Percentiles rank a stretch among this genome's conserved stretches.
phyloP scores from a whole-genome alignment of 106 monocot species.

The Apostasia shenzhenica region DNA sequence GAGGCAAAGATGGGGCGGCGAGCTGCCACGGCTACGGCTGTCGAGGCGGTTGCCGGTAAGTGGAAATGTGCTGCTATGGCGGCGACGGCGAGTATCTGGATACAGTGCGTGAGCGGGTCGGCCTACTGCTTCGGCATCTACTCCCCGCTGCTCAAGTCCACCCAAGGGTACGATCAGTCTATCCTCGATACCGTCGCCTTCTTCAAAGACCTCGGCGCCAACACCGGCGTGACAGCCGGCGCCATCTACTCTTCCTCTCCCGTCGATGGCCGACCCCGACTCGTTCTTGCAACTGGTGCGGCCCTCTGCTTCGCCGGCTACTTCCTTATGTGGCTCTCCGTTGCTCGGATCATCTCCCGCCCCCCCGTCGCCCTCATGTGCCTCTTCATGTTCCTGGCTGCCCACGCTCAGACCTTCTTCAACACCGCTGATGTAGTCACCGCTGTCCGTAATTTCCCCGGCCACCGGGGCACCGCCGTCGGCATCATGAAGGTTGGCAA shows the following conservation, averaged over 20 bases:
- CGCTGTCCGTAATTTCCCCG: slow-evolving; percentile 13
- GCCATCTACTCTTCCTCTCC: slow-evolving; percentile 23
- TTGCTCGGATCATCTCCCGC: slow-evolving; percentile 30
- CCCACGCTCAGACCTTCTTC: slow-evolving; percentile 70
- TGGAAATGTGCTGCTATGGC: slow-evolving; percentile 24
- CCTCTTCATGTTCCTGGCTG: slow-evolving; percentile 71
- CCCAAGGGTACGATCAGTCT: slow-evolving; percentile 23
- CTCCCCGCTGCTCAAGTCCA: slow-evolving; percentile 22
- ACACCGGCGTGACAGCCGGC: slow-evolving; percentile 22
- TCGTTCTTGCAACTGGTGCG: slow-evolving; percentile 46
- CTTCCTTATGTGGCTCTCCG: slow-evolving; percentile 63
- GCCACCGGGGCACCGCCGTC: slow-evolving; percentile 27
- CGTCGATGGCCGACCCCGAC: slow-evolving; percentile 11
- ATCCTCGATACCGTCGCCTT: slow-evolving; percentile 32
- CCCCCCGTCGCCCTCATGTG: slow-evolving; percentile 45
- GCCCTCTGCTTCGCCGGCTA: slow-evolving; percentile 60
- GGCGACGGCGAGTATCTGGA: slow-evolving; percentile 26
- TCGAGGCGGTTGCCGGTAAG: not conserved
- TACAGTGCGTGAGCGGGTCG: slow-evolving; percentile 27
- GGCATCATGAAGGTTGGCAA: slow-evolving; percentile 41
- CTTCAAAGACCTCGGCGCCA: slow-evolving; percentile 30
- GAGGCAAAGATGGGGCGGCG: not conserved
- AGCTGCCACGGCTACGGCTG: not conserved
- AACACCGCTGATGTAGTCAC: slow-evolving; percentile 77
- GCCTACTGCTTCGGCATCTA: slow-evolving; percentile 28